phyloP scores from a whole-genome alignment of 352 stramenopile genomes.

The Blastocystis sp. region DNA sequence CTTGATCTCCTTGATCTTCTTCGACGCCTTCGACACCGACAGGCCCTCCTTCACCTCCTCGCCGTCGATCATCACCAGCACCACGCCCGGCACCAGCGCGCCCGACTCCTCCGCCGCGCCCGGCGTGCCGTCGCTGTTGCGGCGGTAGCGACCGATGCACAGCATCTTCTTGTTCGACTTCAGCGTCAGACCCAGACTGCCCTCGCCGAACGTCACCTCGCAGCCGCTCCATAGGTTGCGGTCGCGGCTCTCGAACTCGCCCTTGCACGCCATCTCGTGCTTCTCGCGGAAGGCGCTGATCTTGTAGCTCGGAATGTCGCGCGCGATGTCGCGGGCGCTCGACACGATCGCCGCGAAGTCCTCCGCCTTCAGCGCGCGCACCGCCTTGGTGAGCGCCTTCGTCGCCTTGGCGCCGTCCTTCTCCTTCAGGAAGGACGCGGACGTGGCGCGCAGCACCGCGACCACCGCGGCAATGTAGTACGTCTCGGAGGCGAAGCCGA shows the following conservation, averaged over 20 bases:
- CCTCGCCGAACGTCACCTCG: constrained; percentile 61
- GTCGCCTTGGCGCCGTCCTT: constrained; percentile 52
- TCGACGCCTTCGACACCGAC: constrained; percentile 39
- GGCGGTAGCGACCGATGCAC: constrained; percentile 47
- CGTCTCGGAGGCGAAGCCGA: constrained; percentile 65
- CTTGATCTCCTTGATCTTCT: constrained; percentile 73
- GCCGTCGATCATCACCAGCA: constrained; percentile 62
- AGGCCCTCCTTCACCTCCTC: constrained; percentile 29
- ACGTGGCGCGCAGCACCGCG: constrained; percentile 14
- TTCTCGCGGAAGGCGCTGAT: constrained; percentile 73
- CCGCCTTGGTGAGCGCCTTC: constrained; percentile 49
- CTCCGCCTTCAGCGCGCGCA: constrained; percentile 15
- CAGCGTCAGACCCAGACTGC: constrained; percentile 56
- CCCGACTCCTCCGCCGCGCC: constrained; percentile 69
- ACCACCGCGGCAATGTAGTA: constrained; percentile 66
- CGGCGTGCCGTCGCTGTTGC: constrained; percentile 53
- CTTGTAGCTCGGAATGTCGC: constrained; percentile 69
- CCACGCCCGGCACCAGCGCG: constrained; percentile 45
- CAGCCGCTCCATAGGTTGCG: constrained; percentile 52
- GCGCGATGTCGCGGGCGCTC: constrained; percentile 16
- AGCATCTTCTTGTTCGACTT: constrained; percentile 70
- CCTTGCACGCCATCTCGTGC: constrained; percentile 66
- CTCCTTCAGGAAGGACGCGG: constrained; percentile 50
- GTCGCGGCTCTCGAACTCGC: constrained; percentile 65
- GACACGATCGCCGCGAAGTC: constrained; percentile 10